phyloP scores from a whole-genome alignment of 2,329 filamentous ascomycete species.

The Bipolaris gigantea region DNA sequence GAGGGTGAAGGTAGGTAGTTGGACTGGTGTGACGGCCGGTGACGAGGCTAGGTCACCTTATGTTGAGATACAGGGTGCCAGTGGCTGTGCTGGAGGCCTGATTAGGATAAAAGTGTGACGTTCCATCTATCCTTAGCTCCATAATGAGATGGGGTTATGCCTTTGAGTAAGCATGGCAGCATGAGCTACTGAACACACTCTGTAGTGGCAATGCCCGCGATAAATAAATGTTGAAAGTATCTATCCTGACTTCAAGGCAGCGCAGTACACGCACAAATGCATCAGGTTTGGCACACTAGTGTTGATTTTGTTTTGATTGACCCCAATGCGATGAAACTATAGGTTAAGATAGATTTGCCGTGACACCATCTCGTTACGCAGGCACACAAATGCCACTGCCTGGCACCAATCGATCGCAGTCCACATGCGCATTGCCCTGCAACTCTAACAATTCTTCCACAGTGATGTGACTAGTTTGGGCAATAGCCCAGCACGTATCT shows the following conservation, averaged over 20 bases:
- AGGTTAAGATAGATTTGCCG: too few relatives aligned
- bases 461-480: conserved; percentile 47
- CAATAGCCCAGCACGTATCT: conserved; percentile 60
- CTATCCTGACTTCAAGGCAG: too few relatives aligned
- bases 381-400: conserved; percentile 54
- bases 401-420: conserved; percentile 52
- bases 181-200: not conserved
- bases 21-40: conserved; percentile 1
- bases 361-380: not conserved
- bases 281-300: too few relatives aligned
- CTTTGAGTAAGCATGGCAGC: not conserved
- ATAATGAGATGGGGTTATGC: not conserved
- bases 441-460: conserved; percentile 52
- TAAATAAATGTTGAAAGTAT: too few relatives aligned
- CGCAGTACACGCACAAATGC: too few relatives aligned
- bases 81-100: conserved; percentile 25
- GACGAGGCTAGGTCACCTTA: conserved; percentile 2
- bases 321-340: too few relatives aligned
- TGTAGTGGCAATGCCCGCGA: too few relatives aligned
- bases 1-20: conserved; percentile 4
- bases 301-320: too few relatives aligned
- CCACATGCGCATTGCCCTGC: conserved; percentile 49
- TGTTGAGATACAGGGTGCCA: conserved; percentile 27
- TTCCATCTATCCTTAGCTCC: not conserved
- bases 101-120: conserved; percentile 19